Percentiles rank a stretch among this genome's conserved stretches.
Conservation (phyloP, 2,329 filamentous ascomycete genomes). For the Epichloe sibirici region DNA sequence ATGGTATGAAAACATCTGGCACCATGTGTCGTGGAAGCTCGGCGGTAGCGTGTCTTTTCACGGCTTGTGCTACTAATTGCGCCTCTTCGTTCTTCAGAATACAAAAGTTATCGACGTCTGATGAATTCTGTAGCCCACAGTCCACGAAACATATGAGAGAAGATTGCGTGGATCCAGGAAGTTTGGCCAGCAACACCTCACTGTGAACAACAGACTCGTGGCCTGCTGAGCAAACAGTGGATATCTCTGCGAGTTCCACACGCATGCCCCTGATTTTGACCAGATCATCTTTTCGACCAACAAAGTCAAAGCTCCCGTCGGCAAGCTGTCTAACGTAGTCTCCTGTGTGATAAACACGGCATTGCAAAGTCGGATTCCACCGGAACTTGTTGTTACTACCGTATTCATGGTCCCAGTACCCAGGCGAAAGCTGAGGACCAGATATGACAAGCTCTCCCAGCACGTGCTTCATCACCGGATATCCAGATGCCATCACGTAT, state of each 20-base stretch:
- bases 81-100: not conserved
- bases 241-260: conserved; percentile 16
- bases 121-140: not conserved
- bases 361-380: not conserved
- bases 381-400: conserved; percentile 6
- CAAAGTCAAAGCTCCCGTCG: conserved; percentile 13
- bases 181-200: not conserved
- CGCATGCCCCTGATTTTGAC: conserved; percentile 15
- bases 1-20: not conserved
- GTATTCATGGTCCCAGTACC: conserved; percentile 8
- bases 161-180: not conserved
- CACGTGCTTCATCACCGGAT: conserved; percentile 39
- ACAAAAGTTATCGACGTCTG: not conserved
- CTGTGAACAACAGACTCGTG: not conserved
- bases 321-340: conserved; percentile 17
- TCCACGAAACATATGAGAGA: not conserved
- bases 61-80: not conserved
- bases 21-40: not conserved
- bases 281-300: conserved; percentile 12
- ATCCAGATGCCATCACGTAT: conserved; percentile 10
- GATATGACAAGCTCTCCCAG: conserved; percentile 51
- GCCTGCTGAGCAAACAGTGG: not conserved
- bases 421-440: conserved; percentile 32
- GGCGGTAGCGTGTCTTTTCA: not conserved
- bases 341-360: conserved; percentile 20